Conservation (phyloP, 2,329 filamentous ascomycete species). For the Keithomyces neogunnii region DNA sequence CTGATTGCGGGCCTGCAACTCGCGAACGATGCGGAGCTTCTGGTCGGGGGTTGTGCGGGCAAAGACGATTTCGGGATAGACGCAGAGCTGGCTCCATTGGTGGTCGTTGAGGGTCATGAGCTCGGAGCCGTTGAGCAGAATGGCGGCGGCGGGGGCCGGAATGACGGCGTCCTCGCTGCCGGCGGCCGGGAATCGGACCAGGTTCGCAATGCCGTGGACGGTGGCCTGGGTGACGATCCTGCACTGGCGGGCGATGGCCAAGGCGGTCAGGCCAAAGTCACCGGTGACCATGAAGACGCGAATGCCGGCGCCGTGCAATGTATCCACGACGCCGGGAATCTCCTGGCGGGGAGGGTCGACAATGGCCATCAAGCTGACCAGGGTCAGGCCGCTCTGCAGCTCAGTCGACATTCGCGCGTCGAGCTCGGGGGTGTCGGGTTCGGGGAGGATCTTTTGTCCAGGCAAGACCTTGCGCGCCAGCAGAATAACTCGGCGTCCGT, state of each 20-base stretch:
- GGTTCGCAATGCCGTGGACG: constrained; percentile 45
- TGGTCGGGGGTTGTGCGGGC: constrained; percentile 70
- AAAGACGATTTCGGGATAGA: constrained; percentile 65
- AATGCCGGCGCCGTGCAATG: constrained; percentile 60
- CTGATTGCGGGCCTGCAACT: constrained; percentile 49
- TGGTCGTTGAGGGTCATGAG: constrained; percentile 55
- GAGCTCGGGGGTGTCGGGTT: constrained; percentile 42
- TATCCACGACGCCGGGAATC: constrained; percentile 58
- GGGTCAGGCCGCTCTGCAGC: constrained; percentile 44
- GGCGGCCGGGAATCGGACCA: constrained; percentile 20
- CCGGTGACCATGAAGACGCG: constrained; percentile 76
- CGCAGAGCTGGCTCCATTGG: constrained; percentile 59
- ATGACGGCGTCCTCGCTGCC: constrained; percentile 15
- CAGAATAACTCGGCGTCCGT: constrained; percentile 60
- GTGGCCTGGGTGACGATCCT: constrained; percentile 55
- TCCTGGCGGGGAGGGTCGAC: constrained; percentile 72
- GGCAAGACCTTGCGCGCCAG: constrained; percentile 52
- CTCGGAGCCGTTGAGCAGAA: constrained; percentile 58
- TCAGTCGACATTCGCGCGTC: constrained; percentile 40
- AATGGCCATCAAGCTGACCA: constrained; percentile 68
- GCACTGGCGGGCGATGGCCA: constrained; percentile 63
- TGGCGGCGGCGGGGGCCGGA: constrained; percentile 28
- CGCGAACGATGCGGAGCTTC: constrained; percentile 68
- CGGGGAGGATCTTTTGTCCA: constrained; percentile 26
- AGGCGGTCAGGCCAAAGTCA: constrained; percentile 67